Evolutionary conservation across 768 basidiomycete species (phyloP), one percentile per base, ranked within the genome.

Genomic region (Mycena vulgaris): DNA sequence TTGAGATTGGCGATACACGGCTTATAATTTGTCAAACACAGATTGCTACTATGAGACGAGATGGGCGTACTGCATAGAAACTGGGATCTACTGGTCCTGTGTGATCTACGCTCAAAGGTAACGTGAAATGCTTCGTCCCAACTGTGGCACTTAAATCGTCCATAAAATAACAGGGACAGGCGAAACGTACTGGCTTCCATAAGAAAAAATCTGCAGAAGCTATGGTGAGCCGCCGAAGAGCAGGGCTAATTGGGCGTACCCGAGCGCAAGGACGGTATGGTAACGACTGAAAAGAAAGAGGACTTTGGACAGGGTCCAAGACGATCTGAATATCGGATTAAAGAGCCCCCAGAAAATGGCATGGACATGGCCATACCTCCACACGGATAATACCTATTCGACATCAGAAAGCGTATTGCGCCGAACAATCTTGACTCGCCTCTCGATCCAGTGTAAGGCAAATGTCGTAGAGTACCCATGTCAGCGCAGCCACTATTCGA

Each of bases 391-490:
- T 17, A 67, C 28, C 66, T 67, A 21, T 27, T 10, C 3, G 25
- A 35, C 17, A 17, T 39, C 39, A 39, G 39, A 21, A 31, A 30
- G 9, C 21, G 39, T 31, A 37, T 6, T 25, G 25, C 23, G 17
- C 16, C 6, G 23, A 53, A 55, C 39, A 16, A 62, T n/a, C 7
- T n/a, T 3, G 23, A 40, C 62, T 27, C 10, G 28, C 63, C 63
- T 64, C 63, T 63, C 68, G 35, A 21, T 69, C 55, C 11, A 63
- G 17, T 23, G 35, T 69, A 8, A 69, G 68, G 42, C 27, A 51
- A 2, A 45, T n/a, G 37, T 69, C 68, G n/a, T 63, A 69, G 7
- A 69, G 33, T 6, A 69, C 61, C 68, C 68, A 69, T 25, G 53
- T 63, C 8, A 69, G 56, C n/a, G 68, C 68, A 14, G 61, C 42